Evolutionary conservation across 768 basidiomycete species (phyloP).

Genomic region (Xerocomellus intermedius): DNA sequence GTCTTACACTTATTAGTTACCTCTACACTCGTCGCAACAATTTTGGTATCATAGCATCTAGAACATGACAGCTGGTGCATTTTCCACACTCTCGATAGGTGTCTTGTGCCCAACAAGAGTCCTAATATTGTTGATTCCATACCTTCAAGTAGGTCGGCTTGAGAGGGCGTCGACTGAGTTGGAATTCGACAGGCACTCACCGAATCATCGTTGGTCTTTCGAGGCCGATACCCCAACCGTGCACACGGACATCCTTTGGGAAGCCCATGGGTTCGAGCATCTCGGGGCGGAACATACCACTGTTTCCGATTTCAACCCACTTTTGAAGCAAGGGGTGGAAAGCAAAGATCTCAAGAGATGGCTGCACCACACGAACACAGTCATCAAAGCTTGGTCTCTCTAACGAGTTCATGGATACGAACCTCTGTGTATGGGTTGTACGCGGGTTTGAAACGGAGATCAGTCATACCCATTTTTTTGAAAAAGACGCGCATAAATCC

Average conservation of each 20-base stretch:
- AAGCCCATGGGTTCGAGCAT: slow-evolving; percentile 99
- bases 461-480: slow-evolving; percentile 93
- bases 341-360: slow-evolving; percentile 96
- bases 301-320: slow-evolving; percentile 99
- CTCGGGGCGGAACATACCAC: slow-evolving; percentile 99
- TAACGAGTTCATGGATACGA: background rate
- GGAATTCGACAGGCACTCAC: slow-evolving; percentile 41
- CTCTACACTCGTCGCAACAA: background rate
- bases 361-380: slow-evolving; percentile 43
- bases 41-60: slow-evolving; percentile 37
- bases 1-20: slow-evolving; percentile 5
- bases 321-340: slow-evolving; percentile 92
- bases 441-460: slow-evolving; percentile 96
- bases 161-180: background rate
- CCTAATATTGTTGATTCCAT: slow-evolving; percentile 96
- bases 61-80: slow-evolving; percentile 88
- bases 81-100: slow-evolving; percentile 84
- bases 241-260: slow-evolving; percentile 93
- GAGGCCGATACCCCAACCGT: slow-evolving; percentile 93
- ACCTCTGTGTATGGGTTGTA: slow-evolving; percentile 99
- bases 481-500: slow-evolving; percentile 99
- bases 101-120: slow-evolving; percentile 98
- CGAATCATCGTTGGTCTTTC: slow-evolving; percentile 99
- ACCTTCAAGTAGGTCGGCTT: slow-evolving; percentile 45
- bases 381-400: background rate